Percentiles rank a stretch among this genome's conserved stretches.
These are phyloP conservation scores for Lachnellula cervina DNA, from an alignment of 2,329 filamentous ascomycete species.

Conservation along the genomic window DNA sequence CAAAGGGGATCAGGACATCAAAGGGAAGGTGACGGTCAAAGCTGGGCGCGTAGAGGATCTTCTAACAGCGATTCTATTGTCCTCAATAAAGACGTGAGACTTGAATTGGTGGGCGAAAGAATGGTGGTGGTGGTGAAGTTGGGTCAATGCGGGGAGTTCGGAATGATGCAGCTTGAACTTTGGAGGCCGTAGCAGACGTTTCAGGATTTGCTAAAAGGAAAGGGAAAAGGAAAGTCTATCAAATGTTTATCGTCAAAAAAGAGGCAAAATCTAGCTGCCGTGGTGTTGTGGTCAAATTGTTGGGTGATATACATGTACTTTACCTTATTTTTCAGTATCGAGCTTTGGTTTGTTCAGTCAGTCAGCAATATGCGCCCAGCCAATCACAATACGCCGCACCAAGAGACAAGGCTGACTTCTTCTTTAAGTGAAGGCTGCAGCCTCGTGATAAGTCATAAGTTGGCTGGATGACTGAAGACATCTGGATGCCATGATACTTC, in stretches of 20 bases:
- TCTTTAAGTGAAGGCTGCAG: slow-evolving; percentile 2
- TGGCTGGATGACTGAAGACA: no score
- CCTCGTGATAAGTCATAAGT: not conserved
- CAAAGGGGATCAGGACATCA: slow-evolving; percentile 4
- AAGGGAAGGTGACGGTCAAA: slow-evolving; percentile 21
- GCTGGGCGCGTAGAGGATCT: slow-evolving; percentile 18
- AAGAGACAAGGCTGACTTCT: slow-evolving; percentile 2
- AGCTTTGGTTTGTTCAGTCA: not conserved
- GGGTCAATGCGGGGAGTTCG: slow-evolving; percentile 27
- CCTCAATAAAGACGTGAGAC: slow-evolving; percentile 22
- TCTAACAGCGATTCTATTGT: slow-evolving; percentile 24
- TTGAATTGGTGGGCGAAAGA: slow-evolving; percentile 18
- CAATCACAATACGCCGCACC: not conserved
- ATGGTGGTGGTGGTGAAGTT: slow-evolving; percentile 14
- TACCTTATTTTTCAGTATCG: not conserved
- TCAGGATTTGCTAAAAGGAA: not conserved
- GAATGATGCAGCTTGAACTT: slow-evolving; percentile 23
- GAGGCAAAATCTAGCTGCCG: no score
- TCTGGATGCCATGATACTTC: no score
- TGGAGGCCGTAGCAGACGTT: slow-evolving; percentile 2
- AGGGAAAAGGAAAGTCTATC: no score
- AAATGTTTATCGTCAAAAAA: no score
- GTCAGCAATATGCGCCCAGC: slow-evolving; percentile 1
- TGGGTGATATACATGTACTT: no score
- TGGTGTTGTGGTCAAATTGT: no score